Evolutionary conservation across 306 rosid genomes (phyloP), one percentile per base, ranked within the genome.

Genomic region (Cicer bijugum): DNA sequence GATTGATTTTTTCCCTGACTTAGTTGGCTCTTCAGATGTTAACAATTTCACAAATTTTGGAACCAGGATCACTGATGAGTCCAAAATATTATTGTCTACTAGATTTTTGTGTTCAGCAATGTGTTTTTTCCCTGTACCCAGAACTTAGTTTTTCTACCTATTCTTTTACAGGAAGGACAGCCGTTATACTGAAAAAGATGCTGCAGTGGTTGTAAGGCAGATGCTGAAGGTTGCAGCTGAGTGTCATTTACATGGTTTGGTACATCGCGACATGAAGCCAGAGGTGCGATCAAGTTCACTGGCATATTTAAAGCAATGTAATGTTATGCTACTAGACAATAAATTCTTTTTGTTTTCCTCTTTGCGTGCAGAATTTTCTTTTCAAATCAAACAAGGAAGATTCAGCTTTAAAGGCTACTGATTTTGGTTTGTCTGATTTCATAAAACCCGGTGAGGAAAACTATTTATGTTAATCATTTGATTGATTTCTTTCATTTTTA

Each of bases 171-270:
- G 99, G 91, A 95, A 91, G 86, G 97, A 91, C 79, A 95, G 97
- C 78, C 97, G 99, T 19, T 95, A 95, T 48, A 67, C 97, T 17
- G 97, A 95, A 83, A 95, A 91, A 61, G 99, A 95, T 82, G 97
- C 97, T 2, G 99, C 97, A 7, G 97, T 95, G 56, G 85, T 91
- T 48, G 97, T 95, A 58, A 83, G 99, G 75, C 99, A 95, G 87
- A 95, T 95, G 99, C 97, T 95, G 48, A 91, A 91, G 84, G 99
- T 95, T 80, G 97, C 99, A 8, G 99, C 97, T 7, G 84, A 95
- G 84, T 95, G 99, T 78, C 99, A 95, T 88, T 88, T 95, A 69
- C 99, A 95, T 35, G 99, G 99, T 58, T 89, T 95, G 87, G 99
- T 95, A 35, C 99, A 95, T 76, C 88, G 99, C 33, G 99, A 95